Percentiles rank a stretch among this genome's conserved stretches.
Evolutionary conservation across 1,284 basidiomycete genomes (phyloP).

Genomic region (Fomitiporia mediterranea): DNA sequence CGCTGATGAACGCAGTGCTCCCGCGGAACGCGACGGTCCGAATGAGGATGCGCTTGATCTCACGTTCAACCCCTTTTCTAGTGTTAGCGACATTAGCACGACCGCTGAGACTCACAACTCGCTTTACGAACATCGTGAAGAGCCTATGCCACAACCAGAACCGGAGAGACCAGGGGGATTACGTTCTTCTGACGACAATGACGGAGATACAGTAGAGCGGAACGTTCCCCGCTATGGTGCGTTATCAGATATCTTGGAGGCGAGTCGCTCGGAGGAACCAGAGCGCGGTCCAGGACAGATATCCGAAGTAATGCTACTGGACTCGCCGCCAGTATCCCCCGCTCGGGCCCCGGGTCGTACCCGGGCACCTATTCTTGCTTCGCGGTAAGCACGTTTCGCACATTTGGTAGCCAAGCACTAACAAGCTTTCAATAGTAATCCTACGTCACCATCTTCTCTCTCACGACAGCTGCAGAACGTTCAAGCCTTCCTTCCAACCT

Average conservation of each 20-base stretch:
- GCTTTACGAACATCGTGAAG: neutral
- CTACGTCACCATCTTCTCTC: conserved; percentile 16
- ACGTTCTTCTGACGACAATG: neutral
- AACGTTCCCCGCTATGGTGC: neutral
- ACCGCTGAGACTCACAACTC: neutral
- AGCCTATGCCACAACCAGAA: neutral
- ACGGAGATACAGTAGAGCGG: neutral
- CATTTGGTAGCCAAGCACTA: neutral
- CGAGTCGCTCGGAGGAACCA: neutral
- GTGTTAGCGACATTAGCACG: neutral
- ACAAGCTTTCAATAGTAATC: conserved; percentile 1
- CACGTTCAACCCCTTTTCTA: conserved; percentile 9
- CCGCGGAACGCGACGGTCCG: conserved; percentile 1
- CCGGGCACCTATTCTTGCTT: conserved; percentile 18
- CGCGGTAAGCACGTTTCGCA: conserved; percentile 5
- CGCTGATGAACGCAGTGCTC: conserved; percentile 6
- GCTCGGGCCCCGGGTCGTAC: conserved; percentile 10
- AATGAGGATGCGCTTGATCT: neutral
- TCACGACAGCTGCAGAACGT: conserved; percentile 20
- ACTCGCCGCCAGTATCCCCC: conserved; percentile 14
- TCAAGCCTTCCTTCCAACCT: conserved; percentile 17
- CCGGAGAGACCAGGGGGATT: neutral
- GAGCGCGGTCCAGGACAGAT: neutral
- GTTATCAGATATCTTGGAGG: conserved; percentile 4
- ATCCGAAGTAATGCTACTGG: neutral